phyloP scores from a whole-genome alignment of 2,329 filamentous ascomycete species.

The Fusarium citri region DNA sequence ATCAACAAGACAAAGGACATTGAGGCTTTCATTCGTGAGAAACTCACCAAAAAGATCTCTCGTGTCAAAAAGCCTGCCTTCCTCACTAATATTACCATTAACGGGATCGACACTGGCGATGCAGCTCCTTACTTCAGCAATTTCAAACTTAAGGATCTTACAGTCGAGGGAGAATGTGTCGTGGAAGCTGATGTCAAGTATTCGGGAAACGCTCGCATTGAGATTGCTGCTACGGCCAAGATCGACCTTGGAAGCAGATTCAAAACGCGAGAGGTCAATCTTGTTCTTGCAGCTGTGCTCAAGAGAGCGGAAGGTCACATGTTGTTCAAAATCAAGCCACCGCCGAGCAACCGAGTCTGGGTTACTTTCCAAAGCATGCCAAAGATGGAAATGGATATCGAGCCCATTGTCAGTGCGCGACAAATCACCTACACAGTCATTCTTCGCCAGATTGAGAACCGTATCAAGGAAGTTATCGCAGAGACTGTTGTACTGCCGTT shows the following conservation, averaged over 20 bases:
- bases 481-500: slow-evolving; percentile 93
- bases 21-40: slow-evolving; percentile 81
- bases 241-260: slow-evolving; percentile 91
- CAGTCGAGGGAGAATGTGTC: slow-evolving; percentile 88
- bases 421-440: slow-evolving; percentile 97
- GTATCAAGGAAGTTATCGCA: slow-evolving; percentile 92
- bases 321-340: slow-evolving; percentile 89
- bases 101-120: slow-evolving; percentile 86
- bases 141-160: slow-evolving; percentile 86
- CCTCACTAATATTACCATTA: slow-evolving; percentile 84
- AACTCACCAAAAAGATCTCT: slow-evolving; percentile 96
- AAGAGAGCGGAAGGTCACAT: slow-evolving; percentile 88
- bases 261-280: slow-evolving; percentile 88
- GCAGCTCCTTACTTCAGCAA: slow-evolving; percentile 91
- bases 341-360: slow-evolving; percentile 97
- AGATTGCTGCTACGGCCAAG: slow-evolving; percentile 91
- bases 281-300: slow-evolving; percentile 86
- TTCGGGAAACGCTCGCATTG: slow-evolving; percentile 86
- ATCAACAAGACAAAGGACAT: slow-evolving; percentile 87
- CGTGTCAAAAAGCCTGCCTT: slow-evolving; percentile 93
- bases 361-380: slow-evolving; percentile 94
- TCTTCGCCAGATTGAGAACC: slow-evolving; percentile 90
- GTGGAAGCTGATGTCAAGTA: slow-evolving; percentile 91
- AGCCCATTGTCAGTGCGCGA: slow-evolving; percentile 93
- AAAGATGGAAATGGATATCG: slow-evolving; percentile 92